phyloP scores from a whole-genome alignment of 148 eudicot genomes.

The Hydrangea macrophylla region DNA sequence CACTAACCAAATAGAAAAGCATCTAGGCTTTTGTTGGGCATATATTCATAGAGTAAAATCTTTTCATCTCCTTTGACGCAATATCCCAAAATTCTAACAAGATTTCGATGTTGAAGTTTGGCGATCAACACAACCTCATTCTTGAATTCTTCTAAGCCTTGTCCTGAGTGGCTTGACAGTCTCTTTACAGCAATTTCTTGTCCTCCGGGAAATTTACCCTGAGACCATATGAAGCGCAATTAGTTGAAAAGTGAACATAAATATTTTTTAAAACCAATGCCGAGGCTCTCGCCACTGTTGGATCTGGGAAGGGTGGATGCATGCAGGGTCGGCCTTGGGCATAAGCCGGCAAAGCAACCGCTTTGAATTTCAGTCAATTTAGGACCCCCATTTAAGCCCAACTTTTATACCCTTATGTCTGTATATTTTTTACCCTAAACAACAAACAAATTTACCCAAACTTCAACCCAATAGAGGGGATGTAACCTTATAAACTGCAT shows the following conservation, averaged over 20 bases:
- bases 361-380: too few relatives aligned
- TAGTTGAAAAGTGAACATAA: background rate
- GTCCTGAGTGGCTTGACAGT: conserved; percentile 14
- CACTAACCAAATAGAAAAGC: conserved; percentile 17
- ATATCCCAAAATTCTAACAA: conserved; percentile 14
- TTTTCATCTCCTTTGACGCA: conserved; percentile 20
- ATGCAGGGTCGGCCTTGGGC: too few relatives aligned
- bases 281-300: too few relatives aligned
- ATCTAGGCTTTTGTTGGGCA: conserved; percentile 23
- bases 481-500: too few relatives aligned
- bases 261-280: too few relatives aligned
- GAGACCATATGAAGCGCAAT: background rate
- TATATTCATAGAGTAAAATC: conserved; percentile 19
- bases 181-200: conserved; percentile 19
- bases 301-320: too few relatives aligned
- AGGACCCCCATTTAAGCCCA: too few relatives aligned
- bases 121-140: conserved; percentile 19
- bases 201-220: conserved; percentile 18
- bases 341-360: too few relatives aligned
- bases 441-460: too few relatives aligned
- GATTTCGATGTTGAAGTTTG: conserved; percentile 21
- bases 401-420: too few relatives aligned
- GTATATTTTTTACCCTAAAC: too few relatives aligned
- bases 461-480: too few relatives aligned
- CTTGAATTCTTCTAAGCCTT: conserved; percentile 17